These are phyloP conservation scores for Nicotiana otophora DNA, from an alignment of 257 asterid species.

Conservation along the genomic window DNA sequence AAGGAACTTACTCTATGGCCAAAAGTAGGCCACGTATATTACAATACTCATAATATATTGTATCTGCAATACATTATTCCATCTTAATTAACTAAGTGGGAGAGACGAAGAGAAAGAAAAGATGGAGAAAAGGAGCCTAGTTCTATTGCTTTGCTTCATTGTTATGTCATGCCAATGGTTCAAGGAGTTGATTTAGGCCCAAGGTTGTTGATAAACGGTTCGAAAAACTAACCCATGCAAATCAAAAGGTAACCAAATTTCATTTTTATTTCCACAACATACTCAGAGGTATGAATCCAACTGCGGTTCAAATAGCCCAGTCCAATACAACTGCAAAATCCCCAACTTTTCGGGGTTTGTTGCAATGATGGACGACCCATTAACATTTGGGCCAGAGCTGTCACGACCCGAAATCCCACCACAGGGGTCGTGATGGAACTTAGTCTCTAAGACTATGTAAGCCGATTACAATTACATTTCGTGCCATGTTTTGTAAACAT, in stretches of 20 bases:
- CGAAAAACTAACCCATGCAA: constrained; percentile 12
- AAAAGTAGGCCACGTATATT: too few relatives aligned
- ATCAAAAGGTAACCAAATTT: constrained; percentile 21
- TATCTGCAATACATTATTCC: too few relatives aligned
- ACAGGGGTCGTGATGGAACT: too few relatives aligned
- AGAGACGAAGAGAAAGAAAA: too few relatives aligned
- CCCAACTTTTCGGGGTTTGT: constrained; percentile 22
- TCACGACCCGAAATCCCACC: too few relatives aligned
- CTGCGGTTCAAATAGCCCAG: constrained; percentile 16
- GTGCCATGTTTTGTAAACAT: too few relatives aligned
- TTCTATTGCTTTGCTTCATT: background rate
- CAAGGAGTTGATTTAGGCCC: constrained; percentile 5
- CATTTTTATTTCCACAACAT: constrained; percentile 40
- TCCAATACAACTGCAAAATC: constrained; percentile 23
- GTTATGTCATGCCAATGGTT: background rate
- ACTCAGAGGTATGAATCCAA: constrained; percentile 18
- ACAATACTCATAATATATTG: too few relatives aligned
- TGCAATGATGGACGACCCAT: constrained; percentile 26
- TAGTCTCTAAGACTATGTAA: too few relatives aligned
- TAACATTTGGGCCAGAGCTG: constrained; percentile 19
- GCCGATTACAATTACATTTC: too few relatives aligned
- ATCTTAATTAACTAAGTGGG: too few relatives aligned
- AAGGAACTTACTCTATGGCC: too few relatives aligned
- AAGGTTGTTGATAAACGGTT: constrained; percentile 21
- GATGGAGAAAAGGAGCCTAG: too few relatives aligned